A percentile compares a stretch with the other conserved stretches of the same genome.
Conservation (phyloP, 2,329 filamentous ascomycete species). For the Helotiales sp. region DNA sequence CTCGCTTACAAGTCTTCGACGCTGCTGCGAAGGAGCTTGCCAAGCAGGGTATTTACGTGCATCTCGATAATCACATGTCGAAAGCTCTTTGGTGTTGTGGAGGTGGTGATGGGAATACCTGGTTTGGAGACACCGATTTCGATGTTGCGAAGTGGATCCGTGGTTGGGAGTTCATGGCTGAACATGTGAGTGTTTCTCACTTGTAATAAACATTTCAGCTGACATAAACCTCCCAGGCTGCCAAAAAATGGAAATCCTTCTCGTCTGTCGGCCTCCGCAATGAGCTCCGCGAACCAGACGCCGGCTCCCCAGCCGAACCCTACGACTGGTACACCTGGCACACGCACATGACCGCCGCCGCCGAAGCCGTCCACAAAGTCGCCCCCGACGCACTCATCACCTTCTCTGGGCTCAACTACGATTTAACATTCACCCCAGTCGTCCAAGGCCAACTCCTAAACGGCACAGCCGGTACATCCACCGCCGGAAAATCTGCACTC, state of each 20-base stretch:
- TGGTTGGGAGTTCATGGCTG: slow-evolving; percentile 63
- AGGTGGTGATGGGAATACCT: slow-evolving; percentile 59
- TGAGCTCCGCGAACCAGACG: slow-evolving; percentile 44
- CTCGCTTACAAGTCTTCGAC: slow-evolving; percentile 62
- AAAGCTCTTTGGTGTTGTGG: slow-evolving; percentile 63
- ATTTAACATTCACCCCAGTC: slow-evolving; percentile 38
- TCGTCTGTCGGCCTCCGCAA: slow-evolving; percentile 44
- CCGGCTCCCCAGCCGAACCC: slow-evolving; percentile 26
- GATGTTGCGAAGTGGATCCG: slow-evolving; percentile 63
- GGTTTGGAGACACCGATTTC: slow-evolving; percentile 67
- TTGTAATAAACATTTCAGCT: slow-evolving; percentile 15
- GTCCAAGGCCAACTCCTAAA: slow-evolving; percentile 21
- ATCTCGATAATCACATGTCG: slow-evolving; percentile 66
- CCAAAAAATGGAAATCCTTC: slow-evolving; percentile 31
- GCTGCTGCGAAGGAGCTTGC: slow-evolving; percentile 63
- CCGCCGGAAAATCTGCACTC: slow-evolving; percentile 7
- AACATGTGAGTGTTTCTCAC: slow-evolving; percentile 51
- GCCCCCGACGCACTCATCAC: slow-evolving; percentile 53
- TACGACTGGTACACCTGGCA: slow-evolving; percentile 55
- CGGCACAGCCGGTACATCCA: slow-evolving; percentile 5
- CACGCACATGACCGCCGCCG: slow-evolving; percentile 48
- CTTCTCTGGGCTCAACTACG: slow-evolving; percentile 53
- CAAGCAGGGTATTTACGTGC: slow-evolving; percentile 60
- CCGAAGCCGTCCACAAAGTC: slow-evolving; percentile 47
- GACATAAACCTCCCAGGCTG: slow-evolving; percentile 21